Percentiles rank a stretch among this genome's conserved stretches.
Conservation (phyloP, 225 moss, liverwort and hornwort species). For the Polytrichum commune region DNA sequence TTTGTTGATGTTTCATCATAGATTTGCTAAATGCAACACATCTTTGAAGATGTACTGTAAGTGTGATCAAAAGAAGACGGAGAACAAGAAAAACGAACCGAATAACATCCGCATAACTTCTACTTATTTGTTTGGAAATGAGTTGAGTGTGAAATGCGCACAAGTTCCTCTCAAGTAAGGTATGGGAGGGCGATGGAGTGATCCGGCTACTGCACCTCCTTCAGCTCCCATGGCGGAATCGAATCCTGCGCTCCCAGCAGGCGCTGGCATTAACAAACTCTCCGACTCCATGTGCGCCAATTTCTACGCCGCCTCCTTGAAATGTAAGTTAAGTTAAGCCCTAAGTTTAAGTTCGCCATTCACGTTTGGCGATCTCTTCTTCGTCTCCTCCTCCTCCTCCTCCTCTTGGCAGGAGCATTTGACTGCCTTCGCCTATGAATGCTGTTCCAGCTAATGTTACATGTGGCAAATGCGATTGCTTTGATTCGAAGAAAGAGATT, state of each 20-base stretch:
- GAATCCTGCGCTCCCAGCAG: slow-evolving; percentile 9
- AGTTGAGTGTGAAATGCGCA: too few species aligned
- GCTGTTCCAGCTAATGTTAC: background rate
- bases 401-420: background rate
- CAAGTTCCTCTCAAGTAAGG: too few species aligned
- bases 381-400: background rate
- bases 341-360: too few species aligned
- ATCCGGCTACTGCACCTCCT: background rate
- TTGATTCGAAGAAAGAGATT: background rate
- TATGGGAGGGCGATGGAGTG: background rate
- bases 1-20: too few species aligned
- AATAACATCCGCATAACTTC: too few species aligned
- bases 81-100: too few species aligned
- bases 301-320: slow-evolving; percentile 89
- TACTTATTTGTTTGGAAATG: too few species aligned
- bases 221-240: slow-evolving; percentile 11
- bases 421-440: too few species aligned
- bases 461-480: background rate
- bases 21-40: too few species aligned
- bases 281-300: slow-evolving; percentile 83
- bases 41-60: too few species aligned
- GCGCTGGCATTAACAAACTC: slow-evolving; percentile 53
- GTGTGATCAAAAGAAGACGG: too few species aligned
- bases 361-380: too few species aligned
- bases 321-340: slow-evolving; percentile 45